Conservation (phyloP, 2,329 filamentous ascomycete species). For the Paecilomyces dactylethromorphus region DNA sequence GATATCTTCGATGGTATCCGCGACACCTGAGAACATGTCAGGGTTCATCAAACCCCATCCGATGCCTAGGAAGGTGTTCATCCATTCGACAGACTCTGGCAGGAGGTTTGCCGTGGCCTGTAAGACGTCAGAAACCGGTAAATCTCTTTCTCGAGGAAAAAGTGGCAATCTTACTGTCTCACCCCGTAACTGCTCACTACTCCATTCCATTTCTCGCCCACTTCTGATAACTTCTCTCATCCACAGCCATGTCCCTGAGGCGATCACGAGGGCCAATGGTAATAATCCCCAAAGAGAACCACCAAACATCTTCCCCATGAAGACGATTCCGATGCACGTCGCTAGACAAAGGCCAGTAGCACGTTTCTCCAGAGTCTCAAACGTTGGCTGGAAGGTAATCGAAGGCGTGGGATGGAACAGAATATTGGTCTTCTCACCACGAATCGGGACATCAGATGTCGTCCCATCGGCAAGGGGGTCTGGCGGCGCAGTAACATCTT, state of each 20-base stretch:
- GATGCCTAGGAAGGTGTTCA: slow-evolving; percentile 80
- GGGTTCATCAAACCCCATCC: slow-evolving; percentile 91
- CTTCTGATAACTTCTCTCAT: slow-evolving; percentile 78
- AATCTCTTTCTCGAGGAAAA: background rate
- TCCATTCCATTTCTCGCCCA: slow-evolving; percentile 80
- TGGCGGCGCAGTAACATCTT: slow-evolving; percentile 86
- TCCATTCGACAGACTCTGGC: slow-evolving; percentile 90
- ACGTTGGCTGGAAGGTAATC: slow-evolving; percentile 86
- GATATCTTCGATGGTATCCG: slow-evolving; percentile 90
- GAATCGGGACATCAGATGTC: slow-evolving; percentile 90
- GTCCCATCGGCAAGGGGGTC: slow-evolving; percentile 75
- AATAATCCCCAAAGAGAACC: slow-evolving; percentile 70
- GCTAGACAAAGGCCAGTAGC: slow-evolving; percentile 64
- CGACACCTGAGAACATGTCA: slow-evolving; percentile 85
- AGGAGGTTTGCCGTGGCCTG: slow-evolving; percentile 78
- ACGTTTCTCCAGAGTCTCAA: slow-evolving; percentile 64
- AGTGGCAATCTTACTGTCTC: slow-evolving; percentile 53
- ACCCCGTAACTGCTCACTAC: slow-evolving; percentile 76
- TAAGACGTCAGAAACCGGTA: background rate
- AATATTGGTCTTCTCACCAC: slow-evolving; percentile 93
- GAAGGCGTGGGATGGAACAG: slow-evolving; percentile 92
- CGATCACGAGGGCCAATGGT: slow-evolving; percentile 63
- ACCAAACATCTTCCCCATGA: slow-evolving; percentile 74
- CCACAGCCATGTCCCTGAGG: slow-evolving; percentile 81
- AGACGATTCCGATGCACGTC: slow-evolving; percentile 66